Evolutionary conservation across 1,139 yeast species (phyloP).

Genomic region (Zhuliangozyma blackwelliae): DNA sequence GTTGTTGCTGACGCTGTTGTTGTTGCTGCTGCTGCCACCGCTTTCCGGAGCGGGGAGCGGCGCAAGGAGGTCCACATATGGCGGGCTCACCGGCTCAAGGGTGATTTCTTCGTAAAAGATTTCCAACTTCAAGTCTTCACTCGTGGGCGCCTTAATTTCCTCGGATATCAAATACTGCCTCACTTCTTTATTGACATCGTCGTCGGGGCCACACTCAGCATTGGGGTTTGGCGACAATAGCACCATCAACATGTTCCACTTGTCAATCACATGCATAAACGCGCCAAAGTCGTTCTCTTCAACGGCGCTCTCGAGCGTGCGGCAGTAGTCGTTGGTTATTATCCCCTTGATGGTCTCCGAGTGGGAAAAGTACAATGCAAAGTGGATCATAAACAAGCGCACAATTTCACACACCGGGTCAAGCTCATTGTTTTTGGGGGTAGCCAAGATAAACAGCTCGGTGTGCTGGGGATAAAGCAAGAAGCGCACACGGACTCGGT

Average conservation of each 20-base stretch:
- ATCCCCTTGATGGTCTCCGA: slow-evolving; percentile 31
- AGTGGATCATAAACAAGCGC: slow-evolving; percentile 42
- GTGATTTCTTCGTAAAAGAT: slow-evolving; percentile 22
- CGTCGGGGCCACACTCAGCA: slow-evolving; percentile 5
- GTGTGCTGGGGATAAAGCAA: slow-evolving; percentile 39
- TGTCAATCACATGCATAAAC: slow-evolving; percentile 37
- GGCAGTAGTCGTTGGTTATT: slow-evolving; percentile 33
- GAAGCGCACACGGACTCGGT: slow-evolving; percentile 32
- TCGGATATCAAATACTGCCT: slow-evolving; percentile 19
- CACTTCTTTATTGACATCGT: slow-evolving; percentile 32
- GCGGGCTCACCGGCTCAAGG: slow-evolving; percentile 12
- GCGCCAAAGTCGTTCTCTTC: slow-evolving; percentile 29
- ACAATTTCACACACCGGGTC: slow-evolving; percentile 75
- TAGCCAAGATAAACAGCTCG: slow-evolving; percentile 39
- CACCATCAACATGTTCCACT: slow-evolving; percentile 40
- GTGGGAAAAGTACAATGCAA: slow-evolving; percentile 38
- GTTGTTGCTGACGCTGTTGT: background rate
- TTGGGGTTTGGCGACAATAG: slow-evolving; percentile 27
- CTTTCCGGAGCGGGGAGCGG: background rate
- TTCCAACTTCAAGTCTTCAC: slow-evolving; percentile 22
- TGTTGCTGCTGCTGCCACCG: background rate
- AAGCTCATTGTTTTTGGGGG: slow-evolving; percentile 52
- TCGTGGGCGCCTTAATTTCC: slow-evolving; percentile 14
- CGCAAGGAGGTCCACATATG: slow-evolving; percentile 1
- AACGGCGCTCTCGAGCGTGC: slow-evolving; percentile 25